These are phyloP conservation scores for Manihot esculenta DNA, from an alignment of 441 rosid species.

Conservation along the genomic window DNA sequence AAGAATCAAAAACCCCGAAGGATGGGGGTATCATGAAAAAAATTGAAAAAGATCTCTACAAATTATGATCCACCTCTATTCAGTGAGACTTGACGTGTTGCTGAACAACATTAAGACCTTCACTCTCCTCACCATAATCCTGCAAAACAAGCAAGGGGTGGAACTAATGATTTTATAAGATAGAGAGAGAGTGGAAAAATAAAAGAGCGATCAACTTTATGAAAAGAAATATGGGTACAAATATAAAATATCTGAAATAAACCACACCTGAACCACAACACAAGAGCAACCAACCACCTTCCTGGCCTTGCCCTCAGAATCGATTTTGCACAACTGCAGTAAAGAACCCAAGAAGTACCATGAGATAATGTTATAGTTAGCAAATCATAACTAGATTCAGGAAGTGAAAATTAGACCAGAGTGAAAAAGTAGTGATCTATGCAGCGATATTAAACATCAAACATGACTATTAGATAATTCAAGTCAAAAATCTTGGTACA, in stretches of 20 bases:
- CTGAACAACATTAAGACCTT: conserved; percentile 42
- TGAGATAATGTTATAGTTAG: background rate
- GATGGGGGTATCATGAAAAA: background rate
- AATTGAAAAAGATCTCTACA: background rate
- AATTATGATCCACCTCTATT: conserved; percentile 3
- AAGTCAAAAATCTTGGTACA: no score
- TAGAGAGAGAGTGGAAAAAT: background rate
- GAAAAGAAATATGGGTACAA: background rate
- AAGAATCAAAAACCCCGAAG: conserved; percentile 3
- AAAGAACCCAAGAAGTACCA: background rate
- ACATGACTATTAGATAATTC: background rate
- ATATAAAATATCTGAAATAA: background rate
- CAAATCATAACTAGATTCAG: background rate
- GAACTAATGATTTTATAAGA: background rate
- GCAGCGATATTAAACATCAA: background rate
- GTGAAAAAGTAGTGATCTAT: background rate
- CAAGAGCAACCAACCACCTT: conserved; percentile 61
- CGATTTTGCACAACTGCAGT: conserved; percentile 56
- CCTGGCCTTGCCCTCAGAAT: conserved; percentile 60
- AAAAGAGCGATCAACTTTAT: background rate
- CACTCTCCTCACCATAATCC: conserved; percentile 55
- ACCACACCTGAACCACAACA: conserved; percentile 47
- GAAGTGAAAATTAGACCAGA: background rate
- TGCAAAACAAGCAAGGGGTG: conserved; percentile 11
- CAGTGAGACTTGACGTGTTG: conserved; percentile 46